These are phyloP conservation scores for Chytridiales sp. DNA, from an alignment of 371 early-diverging fungal genomes.

Conservation along the genomic window DNA sequence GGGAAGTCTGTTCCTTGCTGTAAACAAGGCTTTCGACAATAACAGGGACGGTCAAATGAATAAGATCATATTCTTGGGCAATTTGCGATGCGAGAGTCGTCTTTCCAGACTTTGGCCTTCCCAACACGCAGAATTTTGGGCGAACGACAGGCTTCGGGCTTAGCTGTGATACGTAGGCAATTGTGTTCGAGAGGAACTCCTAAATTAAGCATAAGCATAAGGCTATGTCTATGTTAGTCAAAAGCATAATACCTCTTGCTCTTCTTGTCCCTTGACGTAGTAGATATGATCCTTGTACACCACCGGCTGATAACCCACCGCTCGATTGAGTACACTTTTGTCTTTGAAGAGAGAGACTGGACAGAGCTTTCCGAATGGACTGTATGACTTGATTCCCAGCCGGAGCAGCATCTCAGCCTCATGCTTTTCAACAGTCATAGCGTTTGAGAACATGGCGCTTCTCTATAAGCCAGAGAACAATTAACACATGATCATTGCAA, in stretches of 20 bases:
- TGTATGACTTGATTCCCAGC: slow-evolving; percentile 43
- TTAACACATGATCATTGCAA: not conserved
- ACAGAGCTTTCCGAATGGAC: slow-evolving; percentile 41
- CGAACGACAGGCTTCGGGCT: slow-evolving; percentile 40
- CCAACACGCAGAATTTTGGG: slow-evolving; percentile 40
- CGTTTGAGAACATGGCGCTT: slow-evolving; percentile 36
- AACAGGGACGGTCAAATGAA: slow-evolving; percentile 37
- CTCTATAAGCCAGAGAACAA: slow-evolving; percentile 32
- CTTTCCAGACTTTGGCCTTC: slow-evolving; percentile 49
- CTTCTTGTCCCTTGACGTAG: slow-evolving; percentile 29
- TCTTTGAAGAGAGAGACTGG: slow-evolving; percentile 40
- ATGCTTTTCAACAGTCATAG: slow-evolving; percentile 25
- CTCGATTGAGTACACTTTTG: slow-evolving; percentile 12
- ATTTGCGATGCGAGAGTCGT: slow-evolving; percentile 31
- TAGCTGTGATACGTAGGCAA: slow-evolving; percentile 22
- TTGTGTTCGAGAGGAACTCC: slow-evolving; percentile 39
- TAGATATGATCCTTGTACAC: slow-evolving; percentile 42
- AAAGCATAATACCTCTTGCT: slow-evolving; percentile 27
- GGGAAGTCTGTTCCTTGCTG: slow-evolving; percentile 24
- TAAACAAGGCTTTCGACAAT: slow-evolving; percentile 38
- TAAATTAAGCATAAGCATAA: slow-evolving; percentile 10
- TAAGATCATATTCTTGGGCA: slow-evolving; percentile 35
- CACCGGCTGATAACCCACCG: slow-evolving; percentile 40
- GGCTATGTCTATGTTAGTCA: not conserved
- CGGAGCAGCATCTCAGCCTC: slow-evolving; percentile 39